These are phyloP conservation scores for Cunninghamia lanceolata DNA, from an alignment of 75 land plant species.

Conservation along the genomic window DNA sequence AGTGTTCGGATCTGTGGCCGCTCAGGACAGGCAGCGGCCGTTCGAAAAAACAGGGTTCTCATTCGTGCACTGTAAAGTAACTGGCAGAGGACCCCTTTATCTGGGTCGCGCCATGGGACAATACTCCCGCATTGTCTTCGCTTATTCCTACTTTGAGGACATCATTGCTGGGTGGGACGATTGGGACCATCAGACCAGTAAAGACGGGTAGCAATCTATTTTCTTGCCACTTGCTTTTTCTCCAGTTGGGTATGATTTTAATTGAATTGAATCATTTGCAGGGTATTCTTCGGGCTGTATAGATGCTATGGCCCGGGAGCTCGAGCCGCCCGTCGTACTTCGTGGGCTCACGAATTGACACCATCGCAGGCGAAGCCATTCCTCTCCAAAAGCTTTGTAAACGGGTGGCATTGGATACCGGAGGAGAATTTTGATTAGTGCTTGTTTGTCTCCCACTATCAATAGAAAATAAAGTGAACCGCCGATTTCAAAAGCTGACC, in stretches of 20 bases:
- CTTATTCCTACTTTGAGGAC: slow-evolving; percentile 11
- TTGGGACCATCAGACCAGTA: slow-evolving; percentile 13
- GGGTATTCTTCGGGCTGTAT: slow-evolving; percentile 40
- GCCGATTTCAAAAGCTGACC: too few species aligned
- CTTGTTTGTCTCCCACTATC: too few species aligned
- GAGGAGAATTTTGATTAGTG: neutral
- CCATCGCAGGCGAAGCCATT: slow-evolving; percentile 28
- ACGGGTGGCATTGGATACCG: slow-evolving; percentile 32
- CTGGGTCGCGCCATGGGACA: slow-evolving; percentile 32
- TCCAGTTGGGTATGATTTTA: neutral
- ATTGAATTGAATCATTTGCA: neutral
- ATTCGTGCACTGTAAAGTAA: slow-evolving; percentile 17
- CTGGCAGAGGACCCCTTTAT: slow-evolving; percentile 12
- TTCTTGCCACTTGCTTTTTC: too few species aligned
- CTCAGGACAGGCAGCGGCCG: slow-evolving; percentile 12
- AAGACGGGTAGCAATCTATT: slow-evolving; percentile 1
- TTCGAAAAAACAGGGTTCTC: slow-evolving; percentile 23
- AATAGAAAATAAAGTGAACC: too few species aligned
- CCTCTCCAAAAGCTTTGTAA: slow-evolving; percentile 16
- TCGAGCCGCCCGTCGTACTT: slow-evolving; percentile 3
- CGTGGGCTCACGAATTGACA: slow-evolving; percentile 34
- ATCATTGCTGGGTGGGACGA: slow-evolving; percentile 35
- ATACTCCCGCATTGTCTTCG: slow-evolving; percentile 18
- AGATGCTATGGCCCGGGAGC: slow-evolving; percentile 45
- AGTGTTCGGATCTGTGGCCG: slow-evolving; percentile 16